Base-by-base conservation (phyloP, 331 rosid species). In the Dryas integrifolia region DNA sequence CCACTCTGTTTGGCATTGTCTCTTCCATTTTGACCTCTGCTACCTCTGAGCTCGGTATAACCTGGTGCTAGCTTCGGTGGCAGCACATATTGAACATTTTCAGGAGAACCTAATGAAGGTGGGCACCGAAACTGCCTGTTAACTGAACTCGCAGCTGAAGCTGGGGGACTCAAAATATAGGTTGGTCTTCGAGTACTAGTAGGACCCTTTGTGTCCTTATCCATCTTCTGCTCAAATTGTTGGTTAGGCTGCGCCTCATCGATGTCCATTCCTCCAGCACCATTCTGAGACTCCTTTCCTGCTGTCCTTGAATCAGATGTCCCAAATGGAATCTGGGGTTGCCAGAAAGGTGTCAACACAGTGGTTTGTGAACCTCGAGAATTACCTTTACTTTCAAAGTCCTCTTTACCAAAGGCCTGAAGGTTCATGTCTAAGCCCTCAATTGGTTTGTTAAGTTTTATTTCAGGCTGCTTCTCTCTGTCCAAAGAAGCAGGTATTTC, bases 381-480 rank as follows among this genome's bases (percentile, higher is more conserved):
- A 62, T 76, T 81, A 67, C 77, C 79, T 83, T 83, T 83, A 76
- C 88, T 72, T 62, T 88, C 92, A 30, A 53, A 65, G 52, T 88
- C 96, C 44, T 84, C 92, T 68, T 86, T 86, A 12, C 69, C 90
- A 18, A 79, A 77, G 43, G 80, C 72, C 64, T 67, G 91, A 78
- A 78, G 82, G 62, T 78, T 81, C 67, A 68, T 69, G 51, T 82
- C 96, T 18, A 84, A 72, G 51, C 83, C 81, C 68, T 88, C 96
- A 5, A 57, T 78, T 30, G 77, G 76, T 71, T 86, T 90, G 68
- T 72, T 80, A 39, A 80, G 83, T 80, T 83, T 88, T 9, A 80
- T 62, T 44, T 91, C 93, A 6, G 79, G 64, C 53, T 82, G 88
- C 81, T 83, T 92, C 67, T 88, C 98, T 40, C 88, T 59, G 71